Evolutionary conservation across 176 grass and related monocot genomes (phyloP).

Genomic region (Phragmites australis): DNA sequence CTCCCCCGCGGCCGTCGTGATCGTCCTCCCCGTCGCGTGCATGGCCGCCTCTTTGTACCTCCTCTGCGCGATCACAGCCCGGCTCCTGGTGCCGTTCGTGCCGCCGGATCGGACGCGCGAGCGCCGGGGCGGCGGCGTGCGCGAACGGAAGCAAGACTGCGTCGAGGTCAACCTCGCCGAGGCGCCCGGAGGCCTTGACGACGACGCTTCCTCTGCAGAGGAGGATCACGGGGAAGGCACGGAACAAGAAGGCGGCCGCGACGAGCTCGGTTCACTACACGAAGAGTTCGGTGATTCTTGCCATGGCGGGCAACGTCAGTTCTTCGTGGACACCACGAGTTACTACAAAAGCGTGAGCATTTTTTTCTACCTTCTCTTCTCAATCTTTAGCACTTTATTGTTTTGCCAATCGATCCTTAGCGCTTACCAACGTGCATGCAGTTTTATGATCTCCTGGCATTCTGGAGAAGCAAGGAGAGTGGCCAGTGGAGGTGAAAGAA

Average conservation of each 20-base stretch:
- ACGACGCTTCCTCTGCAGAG: constrained; percentile 24
- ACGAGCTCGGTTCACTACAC: not conserved
- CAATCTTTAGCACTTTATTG: too few species aligned
- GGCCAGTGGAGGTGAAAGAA: not conserved
- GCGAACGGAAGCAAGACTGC: constrained; percentile 13
- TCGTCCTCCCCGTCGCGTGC: constrained; percentile 29
- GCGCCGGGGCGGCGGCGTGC: not conserved
- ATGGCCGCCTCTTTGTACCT: not conserved
- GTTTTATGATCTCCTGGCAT: constrained; percentile 53
- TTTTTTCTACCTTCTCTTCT: not conserved
- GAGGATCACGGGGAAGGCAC: constrained; percentile 18
- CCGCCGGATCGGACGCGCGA: not conserved
- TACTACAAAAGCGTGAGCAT: constrained; percentile 11
- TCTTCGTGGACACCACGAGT: constrained; percentile 11
- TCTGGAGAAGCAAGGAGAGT: constrained; percentile 52
- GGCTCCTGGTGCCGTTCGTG: not conserved
- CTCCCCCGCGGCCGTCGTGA: not conserved
- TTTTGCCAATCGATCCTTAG: not conserved
- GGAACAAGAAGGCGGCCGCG: not conserved
- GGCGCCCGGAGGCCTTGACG: not conserved
- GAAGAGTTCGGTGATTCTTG: not conserved
- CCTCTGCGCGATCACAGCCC: constrained; percentile 2
- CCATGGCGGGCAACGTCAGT: not conserved
- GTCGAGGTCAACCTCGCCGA: constrained; percentile 30
- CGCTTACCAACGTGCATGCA: constrained; percentile 18